Conservation (phyloP, 257 asterid genomes). For the Nicotiana noctiflora region DNA sequence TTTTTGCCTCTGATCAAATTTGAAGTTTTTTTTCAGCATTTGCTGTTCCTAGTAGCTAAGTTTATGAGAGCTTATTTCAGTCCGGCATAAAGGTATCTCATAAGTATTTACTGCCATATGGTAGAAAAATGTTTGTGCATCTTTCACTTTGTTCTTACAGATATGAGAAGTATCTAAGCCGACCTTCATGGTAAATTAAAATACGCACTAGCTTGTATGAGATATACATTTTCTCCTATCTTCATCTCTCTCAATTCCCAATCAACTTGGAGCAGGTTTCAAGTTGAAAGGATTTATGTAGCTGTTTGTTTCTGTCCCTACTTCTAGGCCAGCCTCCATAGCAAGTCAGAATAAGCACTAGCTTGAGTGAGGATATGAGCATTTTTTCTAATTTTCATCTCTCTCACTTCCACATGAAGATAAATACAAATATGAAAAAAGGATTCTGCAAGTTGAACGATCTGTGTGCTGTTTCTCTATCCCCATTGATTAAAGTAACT, state of each 20-base stretch:
- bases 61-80: not conserved
- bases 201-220: not conserved
- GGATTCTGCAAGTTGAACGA: no score
- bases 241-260: not conserved
- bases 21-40: conserved; percentile 7
- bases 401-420: not conserved
- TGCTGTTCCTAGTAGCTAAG: not conserved
- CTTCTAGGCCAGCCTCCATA: not conserved
- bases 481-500: no score
- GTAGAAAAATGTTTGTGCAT: not conserved
- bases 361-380: not conserved
- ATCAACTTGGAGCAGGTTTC: not conserved
- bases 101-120: not conserved
- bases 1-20: not conserved
- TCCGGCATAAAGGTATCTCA: not conserved
- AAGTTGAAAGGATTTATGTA: not conserved
- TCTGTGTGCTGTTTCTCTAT: no score
- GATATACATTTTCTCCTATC: not conserved
- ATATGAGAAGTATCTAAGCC: not conserved
- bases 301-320: not conserved
- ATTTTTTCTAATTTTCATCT: not conserved
- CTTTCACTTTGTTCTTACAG: not conserved
- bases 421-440: no score
- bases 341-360: not conserved
- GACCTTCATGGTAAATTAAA: not conserved